These are phyloP conservation scores for Aspergillus arachidicola DNA, from an alignment of 2,329 filamentous ascomycete genomes.

Conservation along the genomic window DNA sequence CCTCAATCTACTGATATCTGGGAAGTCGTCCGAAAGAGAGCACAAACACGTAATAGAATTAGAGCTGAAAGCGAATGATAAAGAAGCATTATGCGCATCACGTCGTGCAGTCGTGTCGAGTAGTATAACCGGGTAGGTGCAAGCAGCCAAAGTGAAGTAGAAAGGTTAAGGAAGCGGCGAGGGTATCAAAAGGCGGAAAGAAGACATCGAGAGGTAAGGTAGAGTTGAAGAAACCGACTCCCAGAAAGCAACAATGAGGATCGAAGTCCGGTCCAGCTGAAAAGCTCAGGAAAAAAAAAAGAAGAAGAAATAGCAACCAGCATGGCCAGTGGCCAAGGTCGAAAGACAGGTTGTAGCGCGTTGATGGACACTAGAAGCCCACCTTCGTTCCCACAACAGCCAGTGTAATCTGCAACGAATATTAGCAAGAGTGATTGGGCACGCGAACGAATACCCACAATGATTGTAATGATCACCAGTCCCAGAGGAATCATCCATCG, in stretches of 20 bases:
- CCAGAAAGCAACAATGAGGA: conserved; percentile 8
- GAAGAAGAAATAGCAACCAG: not conserved
- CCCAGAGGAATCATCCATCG: conserved; percentile 63
- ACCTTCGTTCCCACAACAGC: conserved; percentile 37
- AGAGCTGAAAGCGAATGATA: conserved; percentile 13
- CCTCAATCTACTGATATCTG: not conserved
- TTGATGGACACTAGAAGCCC: conserved; percentile 28
- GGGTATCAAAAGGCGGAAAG: conserved; percentile 10
- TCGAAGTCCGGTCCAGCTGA: conserved; percentile 16
- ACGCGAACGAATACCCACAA: conserved; percentile 48
- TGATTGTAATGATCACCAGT: conserved; percentile 55
- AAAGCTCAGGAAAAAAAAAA: not conserved
- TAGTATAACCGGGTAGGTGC: conserved; percentile 24
- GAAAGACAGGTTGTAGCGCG: not conserved
- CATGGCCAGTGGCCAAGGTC: not conserved
- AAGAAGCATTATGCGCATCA: conserved; percentile 34
- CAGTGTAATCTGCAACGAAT: conserved; percentile 27
- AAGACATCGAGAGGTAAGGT: conserved; percentile 11
- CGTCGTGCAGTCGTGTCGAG: conserved; percentile 36
- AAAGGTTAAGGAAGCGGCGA: conserved; percentile 10
- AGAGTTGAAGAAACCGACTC: conserved; percentile 13
- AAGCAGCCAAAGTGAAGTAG: conserved; percentile 17
- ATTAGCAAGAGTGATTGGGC: conserved; percentile 11
- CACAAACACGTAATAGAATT: not conserved
- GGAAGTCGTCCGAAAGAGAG: not conserved